Base-by-base conservation (phyloP, 306 rosid species). In the Trifolium subterraneum region DNA sequence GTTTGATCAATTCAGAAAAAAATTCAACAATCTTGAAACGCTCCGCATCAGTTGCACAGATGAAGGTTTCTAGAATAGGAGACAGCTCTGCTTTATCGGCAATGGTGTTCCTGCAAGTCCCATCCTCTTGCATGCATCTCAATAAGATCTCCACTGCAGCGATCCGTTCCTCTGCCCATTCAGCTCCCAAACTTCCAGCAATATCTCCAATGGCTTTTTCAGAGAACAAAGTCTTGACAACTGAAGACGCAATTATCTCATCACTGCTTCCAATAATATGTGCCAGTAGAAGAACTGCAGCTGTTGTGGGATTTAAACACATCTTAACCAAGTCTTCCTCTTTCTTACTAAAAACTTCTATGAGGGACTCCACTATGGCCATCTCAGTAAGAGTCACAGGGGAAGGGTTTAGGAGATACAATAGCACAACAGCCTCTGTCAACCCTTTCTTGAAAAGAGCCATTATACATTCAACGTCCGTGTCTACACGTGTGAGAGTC, bases 91-190 rank as follows among this genome's bases (percentile, higher is more conserved):
- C 91, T 66, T 84, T 87, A 61, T 91, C 96, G 35, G 93, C 90
- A 79, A 91, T 91, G 48, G 45, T 51, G 67, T 82, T 87, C 82
- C 98, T 84, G 80, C 96, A 91, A 41, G 80, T 82, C 29, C 96
- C 97, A 71, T 94, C 94, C 77, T 86, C 87, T 55, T 86, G 83
- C 80, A 90, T 93, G 86, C 96, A 94, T 79, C 84, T 84, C 54
- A 86, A 64, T 61, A 91, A 88, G 79, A 91, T 90, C 75, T 84
- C 86, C 50, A 91, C 86, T 13, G 97, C 94, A 18, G 97, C 88
- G 83, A 84, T 79, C 75, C 89, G 82, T 86, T 91, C 98, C 78
- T 86, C 93, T 19, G 70, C 73, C 73, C 56, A 72, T 42, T 83
- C 93, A 44, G 92, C 90, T 84, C 85, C 86, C 78, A 93, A 82